These are phyloP conservation scores for Apophysomyces trapeziformis DNA, from an alignment of 371 early-diverging fungal species.

Conservation along the genomic window DNA sequence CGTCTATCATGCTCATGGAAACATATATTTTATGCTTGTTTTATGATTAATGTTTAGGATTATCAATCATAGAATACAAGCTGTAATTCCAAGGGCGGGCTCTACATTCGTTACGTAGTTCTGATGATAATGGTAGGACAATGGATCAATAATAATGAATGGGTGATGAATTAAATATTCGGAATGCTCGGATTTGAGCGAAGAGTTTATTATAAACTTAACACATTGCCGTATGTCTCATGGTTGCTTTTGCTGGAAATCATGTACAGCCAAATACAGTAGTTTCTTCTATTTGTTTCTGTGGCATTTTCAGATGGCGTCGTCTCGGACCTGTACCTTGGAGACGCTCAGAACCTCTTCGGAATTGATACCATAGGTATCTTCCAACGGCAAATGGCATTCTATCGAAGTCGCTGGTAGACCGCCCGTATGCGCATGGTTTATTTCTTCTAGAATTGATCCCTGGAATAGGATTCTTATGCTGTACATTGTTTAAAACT, in stretches of 20 bases:
- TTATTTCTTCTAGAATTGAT: no score
- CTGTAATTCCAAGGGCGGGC: not conserved
- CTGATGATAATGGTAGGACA: no score
- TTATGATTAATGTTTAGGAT: not conserved
- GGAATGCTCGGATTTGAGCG: not conserved
- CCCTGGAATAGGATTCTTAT: no score
- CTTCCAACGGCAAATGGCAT: no score
- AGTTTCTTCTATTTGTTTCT: not conserved
- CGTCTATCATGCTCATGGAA: no score
- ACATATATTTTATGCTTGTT: no score
- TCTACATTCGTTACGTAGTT: not conserved
- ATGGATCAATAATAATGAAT: not conserved
- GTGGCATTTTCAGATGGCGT: not conserved
- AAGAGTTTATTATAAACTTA: not conserved
- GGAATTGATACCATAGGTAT: no score
- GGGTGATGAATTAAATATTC: not conserved
- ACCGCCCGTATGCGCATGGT: no score
- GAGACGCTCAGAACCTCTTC: no score
- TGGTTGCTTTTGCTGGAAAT: not conserved
- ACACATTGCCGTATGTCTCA: not conserved
- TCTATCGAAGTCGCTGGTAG: no score
- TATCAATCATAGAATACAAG: not conserved
- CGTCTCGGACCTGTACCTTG: no score
- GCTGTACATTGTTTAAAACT: no score
- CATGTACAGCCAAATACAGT: slow-evolving; percentile 1